Base-by-base conservation (phyloP, 352 stramenopile species). In the Pythium angustatum region DNA sequence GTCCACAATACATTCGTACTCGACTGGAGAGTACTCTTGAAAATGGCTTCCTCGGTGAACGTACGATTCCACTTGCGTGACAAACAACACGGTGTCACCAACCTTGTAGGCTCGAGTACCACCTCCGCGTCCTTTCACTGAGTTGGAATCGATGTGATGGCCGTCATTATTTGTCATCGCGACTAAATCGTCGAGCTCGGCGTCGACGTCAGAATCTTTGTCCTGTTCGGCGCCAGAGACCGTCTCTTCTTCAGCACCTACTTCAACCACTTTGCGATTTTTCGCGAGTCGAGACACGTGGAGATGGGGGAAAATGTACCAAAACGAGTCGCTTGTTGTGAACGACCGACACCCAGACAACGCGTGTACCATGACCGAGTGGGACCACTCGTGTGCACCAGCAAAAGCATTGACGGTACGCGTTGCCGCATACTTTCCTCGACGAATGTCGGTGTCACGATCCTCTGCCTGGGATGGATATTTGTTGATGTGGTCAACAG, bases 1-100 rank as follows among this genome's bases (percentile, higher is more conserved):
- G 21, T 64, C 58, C 1, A 64, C 45, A 10, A 64, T 64, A 28
- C 53, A 51, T 26, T 60, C 53, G 17, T 51, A 58, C 50, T 58
- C 50, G 3, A 58, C 10, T 6, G 10, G 50, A 2, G 30, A 47
- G 19, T 45, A 58, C 2, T 45, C 33, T 3, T n/a, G 2, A 17
- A 58, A 58, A 21, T 45, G n/a, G 9, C 8, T 5, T 2, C 50
- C 50, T 6, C 50, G 50, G 22, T 62, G 34, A 14, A n/a, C 9
- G n/a, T 58, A 58, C 11, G 50, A 58, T 30, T 58, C 31, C n/a
- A 58, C 31, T 33, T 45, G 50, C 3, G 31, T 31, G 5, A 58
- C 5, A 31, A 58, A 58, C 2, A 58, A 30, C 3, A 58, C 2
- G 19, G 28, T 14, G 11, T 33, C 50, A 11, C 17, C 50, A 21